These are phyloP conservation scores for Alternaria brassicicola DNA, from an alignment of 2,329 filamentous ascomycete species.

Conservation along the genomic window DNA sequence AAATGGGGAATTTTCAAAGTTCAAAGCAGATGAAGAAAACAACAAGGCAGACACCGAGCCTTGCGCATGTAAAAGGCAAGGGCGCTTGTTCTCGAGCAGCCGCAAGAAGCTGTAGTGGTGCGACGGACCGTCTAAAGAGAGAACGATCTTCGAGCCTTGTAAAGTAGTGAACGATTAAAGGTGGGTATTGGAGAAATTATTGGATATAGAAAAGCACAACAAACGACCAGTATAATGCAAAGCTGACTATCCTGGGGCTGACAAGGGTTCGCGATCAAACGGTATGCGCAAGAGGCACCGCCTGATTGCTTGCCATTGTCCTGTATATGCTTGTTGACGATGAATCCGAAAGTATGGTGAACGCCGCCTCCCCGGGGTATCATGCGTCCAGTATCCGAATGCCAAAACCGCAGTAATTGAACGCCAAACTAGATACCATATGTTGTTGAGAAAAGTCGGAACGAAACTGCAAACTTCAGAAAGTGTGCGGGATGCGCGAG, in stretches of 20 bases:
- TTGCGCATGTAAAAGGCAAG: background rate
- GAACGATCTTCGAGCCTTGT: background rate
- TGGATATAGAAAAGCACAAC: background rate
- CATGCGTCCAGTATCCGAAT: slow-evolving; percentile 32
- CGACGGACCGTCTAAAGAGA: background rate
- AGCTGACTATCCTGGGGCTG: slow-evolving; percentile 14
- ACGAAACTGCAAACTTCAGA: slow-evolving; percentile 12
- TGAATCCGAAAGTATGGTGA: slow-evolving; percentile 20
- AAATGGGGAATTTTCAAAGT: slow-evolving; percentile 12
- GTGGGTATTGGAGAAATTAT: background rate
- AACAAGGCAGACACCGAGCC: slow-evolving; percentile 1
- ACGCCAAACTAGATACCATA: slow-evolving; percentile 24
- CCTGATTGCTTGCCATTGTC: slow-evolving; percentile 19
- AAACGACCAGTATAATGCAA: slow-evolving; percentile 26
- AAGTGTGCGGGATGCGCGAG: slow-evolving; percentile 28
- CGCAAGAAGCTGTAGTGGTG: background rate
- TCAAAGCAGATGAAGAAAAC: background rate
- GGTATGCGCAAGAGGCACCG: slow-evolving; percentile 20
- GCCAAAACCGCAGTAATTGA: slow-evolving; percentile 19
- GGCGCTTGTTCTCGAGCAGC: background rate
- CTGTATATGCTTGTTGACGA: slow-evolving; percentile 16
- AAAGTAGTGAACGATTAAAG: slow-evolving; percentile 13
- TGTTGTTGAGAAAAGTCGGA: slow-evolving; percentile 13
- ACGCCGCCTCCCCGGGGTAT: slow-evolving; percentile 45
- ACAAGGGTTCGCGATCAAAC: slow-evolving; percentile 20